Base-by-base conservation (phyloP, 306 rosid species). In the Vigna hirtella region DNA sequence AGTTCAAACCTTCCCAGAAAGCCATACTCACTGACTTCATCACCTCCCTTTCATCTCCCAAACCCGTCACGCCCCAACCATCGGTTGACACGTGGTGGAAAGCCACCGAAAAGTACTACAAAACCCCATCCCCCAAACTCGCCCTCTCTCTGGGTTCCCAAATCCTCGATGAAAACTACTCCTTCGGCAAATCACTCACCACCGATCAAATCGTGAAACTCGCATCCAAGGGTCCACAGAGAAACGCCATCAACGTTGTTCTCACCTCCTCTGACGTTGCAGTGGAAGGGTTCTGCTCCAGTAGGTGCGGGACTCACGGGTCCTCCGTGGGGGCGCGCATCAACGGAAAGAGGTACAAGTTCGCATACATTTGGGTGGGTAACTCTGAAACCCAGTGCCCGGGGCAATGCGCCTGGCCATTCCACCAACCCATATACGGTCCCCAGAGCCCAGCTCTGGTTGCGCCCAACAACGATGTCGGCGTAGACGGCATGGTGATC, bases 371-470 rank as follows among this genome's bases (percentile, higher is more conserved):
- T 1, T 91, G 94, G 97, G 91, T 91, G 0, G 94, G 94, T 0
- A 91, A 91, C 86, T 86, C 94, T 0, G 92, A 86, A 52, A 83
- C 84, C 0, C 93, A 91, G 64, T 91, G 97, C 69, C 88, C 97
- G 0, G 94, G 97, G 6, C 97, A 91, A 12, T 91, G 97, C 77
- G 91, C 93, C 2, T 91, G 93, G 97, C 97, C 93, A 0, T 91
- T 89, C 84, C 97, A 91, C 81, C 94, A 91, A 79, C 97, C 97
- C 48, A 86, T 89, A 18, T 91, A 89, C n/a, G 97, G 94, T 1
- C 97, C 94, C 2, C 92, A 89, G 53, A 65, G 16, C 55, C 13
- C 87, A 12, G 89, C 97, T 0, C 53, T 91, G 59, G 85, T 83
- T 15, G 89, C 93, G 0, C 97, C 93, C 1, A 91, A 89, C 78